Evolutionary conservation across 1,139 yeast species (phyloP).

Genomic region (Diutina rugosa): DNA sequence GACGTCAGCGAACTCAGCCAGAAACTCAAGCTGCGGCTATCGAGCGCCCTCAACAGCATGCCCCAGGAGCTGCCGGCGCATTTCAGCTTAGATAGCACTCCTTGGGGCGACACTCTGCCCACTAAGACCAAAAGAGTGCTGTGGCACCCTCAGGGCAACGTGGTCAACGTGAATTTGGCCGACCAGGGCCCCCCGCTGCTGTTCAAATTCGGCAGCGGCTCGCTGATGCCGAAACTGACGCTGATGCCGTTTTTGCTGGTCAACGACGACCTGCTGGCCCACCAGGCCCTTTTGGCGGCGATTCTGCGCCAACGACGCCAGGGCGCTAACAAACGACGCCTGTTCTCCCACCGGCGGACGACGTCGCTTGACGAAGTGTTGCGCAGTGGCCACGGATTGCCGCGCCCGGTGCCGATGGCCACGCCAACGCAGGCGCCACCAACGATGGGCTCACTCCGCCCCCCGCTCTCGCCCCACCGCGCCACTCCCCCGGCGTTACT

Average conservation of each 20-base stretch:
- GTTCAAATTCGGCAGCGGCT: neutral
- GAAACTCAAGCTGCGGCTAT: neutral
- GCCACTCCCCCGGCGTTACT: neutral
- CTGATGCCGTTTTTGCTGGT: neutral
- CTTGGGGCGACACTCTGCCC: slow-evolving; percentile 2
- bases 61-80: neutral
- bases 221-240: neutral
- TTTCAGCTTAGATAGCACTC: neutral
- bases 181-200: neutral
- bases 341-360: neutral
- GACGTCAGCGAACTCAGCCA: neutral
- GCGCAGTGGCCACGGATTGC: neutral
- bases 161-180: neutral
- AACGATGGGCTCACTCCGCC: neutral
- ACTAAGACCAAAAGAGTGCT: neutral
- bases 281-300: neutral
- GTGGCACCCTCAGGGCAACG: neutral
- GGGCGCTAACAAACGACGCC: neutral
- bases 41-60: neutral
- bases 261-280: slow-evolving; percentile 1
- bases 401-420: neutral
- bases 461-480: neutral
- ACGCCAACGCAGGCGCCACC: neutral
- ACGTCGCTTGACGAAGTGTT: neutral
- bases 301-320: neutral